phyloP scores from a whole-genome alignment of 2,329 filamentous ascomycete genomes.

The Teratosphaeria viscida region DNA sequence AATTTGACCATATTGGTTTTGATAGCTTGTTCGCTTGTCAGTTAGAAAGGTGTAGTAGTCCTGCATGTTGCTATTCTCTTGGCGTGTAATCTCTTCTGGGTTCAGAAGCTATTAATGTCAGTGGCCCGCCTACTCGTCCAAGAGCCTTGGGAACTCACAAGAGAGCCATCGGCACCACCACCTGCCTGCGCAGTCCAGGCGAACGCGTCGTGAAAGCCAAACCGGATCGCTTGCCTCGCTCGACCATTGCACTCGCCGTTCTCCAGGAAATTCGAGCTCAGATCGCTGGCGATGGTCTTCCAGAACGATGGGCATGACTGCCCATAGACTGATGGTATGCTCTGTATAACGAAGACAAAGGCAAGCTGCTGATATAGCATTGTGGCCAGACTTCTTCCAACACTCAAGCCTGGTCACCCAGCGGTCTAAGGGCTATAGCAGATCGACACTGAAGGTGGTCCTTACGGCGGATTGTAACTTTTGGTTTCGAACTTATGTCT shows the following conservation, averaged over 20 bases:
- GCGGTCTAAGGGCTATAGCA: neutral
- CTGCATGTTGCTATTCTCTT: neutral
- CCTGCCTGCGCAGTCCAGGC: neutral
- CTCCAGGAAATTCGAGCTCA: neutral
- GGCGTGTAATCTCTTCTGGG: neutral
- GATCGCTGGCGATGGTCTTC: neutral
- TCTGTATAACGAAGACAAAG: neutral
- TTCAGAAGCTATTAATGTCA: neutral
- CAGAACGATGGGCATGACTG: neutral
- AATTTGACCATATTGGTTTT: neutral
- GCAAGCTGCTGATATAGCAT: neutral
- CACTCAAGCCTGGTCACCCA: neutral
- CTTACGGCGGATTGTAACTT: neutral
- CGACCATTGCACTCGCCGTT: neutral
- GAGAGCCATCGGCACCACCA: neutral
- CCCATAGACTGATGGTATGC: neutral
- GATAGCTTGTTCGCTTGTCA: neutral
- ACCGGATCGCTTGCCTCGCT: neutral
- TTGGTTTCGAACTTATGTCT: no score
- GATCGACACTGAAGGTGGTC: neutral
- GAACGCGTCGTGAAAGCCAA: neutral
- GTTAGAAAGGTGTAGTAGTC: neutral
- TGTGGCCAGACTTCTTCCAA: neutral
- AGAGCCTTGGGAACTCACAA: neutral
- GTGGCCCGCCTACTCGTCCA: neutral